Evolutionary conservation across 2,329 filamentous ascomycete species (phyloP), one percentile per base, ranked within the genome.

Genomic region (Neopestalotiopsis clavispora): DNA sequence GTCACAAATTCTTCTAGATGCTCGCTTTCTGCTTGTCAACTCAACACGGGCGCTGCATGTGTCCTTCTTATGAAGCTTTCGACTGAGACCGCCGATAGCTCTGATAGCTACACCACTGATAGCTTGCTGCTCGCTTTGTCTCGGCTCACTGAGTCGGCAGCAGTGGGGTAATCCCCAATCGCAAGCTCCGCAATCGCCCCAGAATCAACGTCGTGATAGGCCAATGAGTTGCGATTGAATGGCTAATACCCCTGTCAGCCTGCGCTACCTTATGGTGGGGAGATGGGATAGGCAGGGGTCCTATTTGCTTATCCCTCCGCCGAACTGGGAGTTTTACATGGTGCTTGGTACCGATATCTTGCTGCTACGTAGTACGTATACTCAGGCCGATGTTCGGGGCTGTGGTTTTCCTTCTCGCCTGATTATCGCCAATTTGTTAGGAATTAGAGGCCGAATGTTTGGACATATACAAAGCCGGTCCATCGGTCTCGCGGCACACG

Each of bases 71-170:
- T 67, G 65, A 56, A 59, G 65, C 42, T 59, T 10, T 67, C 32
- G 17, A 4, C 20, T 12, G 45, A 23, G 40, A 57, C 66, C 70
- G 69, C 72, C 67, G 66, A 66, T 42, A 38, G 34, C 34, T 38
- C 34, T 38, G 34, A 38, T 38, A 38, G 34, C 34, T 38, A 10
- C 23, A 10, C 10, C 6, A 10, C 62, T 68, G 70, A 71, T 71
- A 71, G 69, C 68, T 67, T 1, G 3, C 23, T 12, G 49, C 70
- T 74, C 72, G 72, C 71, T 74, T 74, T 74, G 71, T 67, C 52
- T 67, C 65, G 65, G 65, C 65, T 38, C 49, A 57, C 30, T 20
- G n/a, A 45, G 10, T 38, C 23, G 23, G 23, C 32, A 52, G 38
- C 49, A 34, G 65, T 52, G 65, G 65, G 65, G 65, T 34, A 67